Evolutionary conservation across 1,139 yeast species (phyloP).

Genomic region (Yamadazyma pseudoaaseri): DNA sequence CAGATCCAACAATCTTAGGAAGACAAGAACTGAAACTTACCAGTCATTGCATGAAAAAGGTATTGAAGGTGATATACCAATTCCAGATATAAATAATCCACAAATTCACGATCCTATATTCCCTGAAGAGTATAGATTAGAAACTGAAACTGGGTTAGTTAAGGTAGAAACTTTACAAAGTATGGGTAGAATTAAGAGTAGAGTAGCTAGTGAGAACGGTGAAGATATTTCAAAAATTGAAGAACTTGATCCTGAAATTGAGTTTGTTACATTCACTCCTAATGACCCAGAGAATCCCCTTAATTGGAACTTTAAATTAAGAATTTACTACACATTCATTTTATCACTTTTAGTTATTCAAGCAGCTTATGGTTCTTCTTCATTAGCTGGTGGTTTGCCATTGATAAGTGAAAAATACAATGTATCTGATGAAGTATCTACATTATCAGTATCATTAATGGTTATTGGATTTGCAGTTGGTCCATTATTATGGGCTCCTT

Average conservation of each 20-base stretch:
- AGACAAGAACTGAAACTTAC: conserved; percentile 68
- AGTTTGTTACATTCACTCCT: conserved; percentile 74
- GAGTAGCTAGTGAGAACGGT: conserved; percentile 6
- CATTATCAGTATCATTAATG: conserved; percentile 78
- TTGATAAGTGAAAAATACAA: conserved; percentile 61
- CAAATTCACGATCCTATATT: conserved; percentile 65
- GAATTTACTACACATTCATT: conserved; percentile 69
- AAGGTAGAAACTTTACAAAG: conserved; percentile 70
- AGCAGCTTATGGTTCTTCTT: conserved; percentile 89
- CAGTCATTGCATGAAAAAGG: conserved; percentile 67
- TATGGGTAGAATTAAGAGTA: conserved; percentile 55
- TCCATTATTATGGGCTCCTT: conserved; percentile 87
- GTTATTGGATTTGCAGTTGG: conserved; percentile 88
- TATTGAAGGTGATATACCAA: conserved; percentile 48
- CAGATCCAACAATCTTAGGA: conserved; percentile 7
- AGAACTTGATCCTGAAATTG: conserved; percentile 61
- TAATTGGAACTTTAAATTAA: conserved; percentile 62
- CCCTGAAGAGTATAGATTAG: conserved; percentile 89
- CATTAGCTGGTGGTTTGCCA: conserved; percentile 80
- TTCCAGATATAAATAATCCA: conserved; percentile 62
- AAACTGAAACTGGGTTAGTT: conserved; percentile 84
- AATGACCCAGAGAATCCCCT: conserved; percentile 86
- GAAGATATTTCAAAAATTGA: conserved; percentile 17
- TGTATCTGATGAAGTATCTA: conserved; percentile 77
- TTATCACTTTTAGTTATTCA: conserved; percentile 71